Evolutionary conservation across 441 rosid species (phyloP).

Genomic region (Cnidoscolus chayamansa): DNA sequence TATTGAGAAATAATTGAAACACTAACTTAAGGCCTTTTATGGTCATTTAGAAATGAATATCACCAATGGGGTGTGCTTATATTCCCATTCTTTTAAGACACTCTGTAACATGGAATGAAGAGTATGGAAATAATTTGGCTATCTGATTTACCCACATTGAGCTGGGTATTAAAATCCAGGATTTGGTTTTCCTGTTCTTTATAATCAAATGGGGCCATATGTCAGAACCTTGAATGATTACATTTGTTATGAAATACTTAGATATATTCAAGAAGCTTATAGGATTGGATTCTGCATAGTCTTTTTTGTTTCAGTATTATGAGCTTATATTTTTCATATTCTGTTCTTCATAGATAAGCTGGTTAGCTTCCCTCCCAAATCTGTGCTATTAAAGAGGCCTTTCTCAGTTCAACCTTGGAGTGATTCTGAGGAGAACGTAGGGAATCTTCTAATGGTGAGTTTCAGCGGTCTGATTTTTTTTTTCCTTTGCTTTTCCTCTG

Average conservation of each 20-base stretch:
- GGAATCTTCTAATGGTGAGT: conserved; percentile 87
- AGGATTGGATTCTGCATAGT: not conserved
- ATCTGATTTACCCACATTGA: not conserved
- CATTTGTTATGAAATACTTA: not conserved
- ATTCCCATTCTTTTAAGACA: not conserved
- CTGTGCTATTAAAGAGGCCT: conserved; percentile 60
- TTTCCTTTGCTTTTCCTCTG: conserved; percentile 4
- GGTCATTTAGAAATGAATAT: not conserved
- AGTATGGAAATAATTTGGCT: not conserved
- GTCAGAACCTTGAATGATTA: not conserved
- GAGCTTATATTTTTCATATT: not conserved
- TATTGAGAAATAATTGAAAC: not conserved
- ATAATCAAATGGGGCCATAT: not conserved
- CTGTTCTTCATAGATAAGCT: conserved; percentile 39
- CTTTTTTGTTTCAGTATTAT: not conserved
- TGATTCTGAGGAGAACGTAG: conserved; percentile 71
- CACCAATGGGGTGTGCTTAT: not conserved
- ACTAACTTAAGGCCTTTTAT: not conserved
- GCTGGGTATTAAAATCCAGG: not conserved
- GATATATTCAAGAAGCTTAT: not conserved
- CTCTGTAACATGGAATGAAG: not conserved
- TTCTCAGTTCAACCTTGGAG: conserved; percentile 70
- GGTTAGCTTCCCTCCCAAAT: conserved; percentile 55
- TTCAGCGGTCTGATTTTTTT: conserved; percentile 20
- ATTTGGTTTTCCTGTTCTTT: not conserved